A percentile compares a stretch with the other conserved stretches of the same genome.
Conservation (phyloP, 2,329 filamentous ascomycete species). For the Aspergillus awamori region DNA sequence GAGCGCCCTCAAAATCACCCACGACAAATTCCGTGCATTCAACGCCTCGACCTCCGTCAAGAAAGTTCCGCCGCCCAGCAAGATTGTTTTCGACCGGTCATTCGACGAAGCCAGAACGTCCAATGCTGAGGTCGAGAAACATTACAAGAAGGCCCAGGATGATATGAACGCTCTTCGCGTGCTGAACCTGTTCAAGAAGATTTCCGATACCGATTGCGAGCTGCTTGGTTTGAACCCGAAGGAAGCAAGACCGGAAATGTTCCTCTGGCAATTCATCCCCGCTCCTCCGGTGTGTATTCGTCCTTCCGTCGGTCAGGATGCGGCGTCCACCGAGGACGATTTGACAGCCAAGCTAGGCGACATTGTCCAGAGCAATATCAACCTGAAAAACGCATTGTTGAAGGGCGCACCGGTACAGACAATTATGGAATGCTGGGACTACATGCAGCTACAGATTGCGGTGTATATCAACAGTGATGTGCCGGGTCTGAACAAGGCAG, state of each 20-base stretch:
- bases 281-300: slow-evolving; percentile 92
- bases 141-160: slow-evolving; percentile 88
- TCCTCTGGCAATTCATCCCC: slow-evolving; percentile 95
- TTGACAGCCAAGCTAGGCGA: slow-evolving; percentile 96
- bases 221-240: slow-evolving; percentile 83
- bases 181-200: slow-evolving; percentile 86
- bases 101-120: slow-evolving; percentile 77
- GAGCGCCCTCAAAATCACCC: slow-evolving; percentile 84
- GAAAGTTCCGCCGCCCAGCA: slow-evolving; percentile 80
- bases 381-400: slow-evolving; percentile 78
- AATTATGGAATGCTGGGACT: slow-evolving; percentile 98
- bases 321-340: slow-evolving; percentile 92
- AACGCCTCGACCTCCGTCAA: slow-evolving; percentile 85
- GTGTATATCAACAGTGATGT: slow-evolving; percentile 98
- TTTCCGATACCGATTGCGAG: slow-evolving; percentile 84
- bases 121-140: slow-evolving; percentile 83
- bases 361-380: slow-evolving; percentile 87
- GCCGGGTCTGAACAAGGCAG: slow-evolving; percentile 85
- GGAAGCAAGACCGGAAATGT: slow-evolving; percentile 91
- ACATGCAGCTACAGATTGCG: slow-evolving; percentile 89
- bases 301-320: slow-evolving; percentile 91
- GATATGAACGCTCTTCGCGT: slow-evolving; percentile 89
- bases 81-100: slow-evolving; percentile 81
- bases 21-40: slow-evolving; percentile 88
- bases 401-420: slow-evolving; percentile 84